Evolutionary conservation across 305 asterid species (phyloP), one percentile per base, ranked within the genome.

Genomic region (Fraxinus dipetala): DNA sequence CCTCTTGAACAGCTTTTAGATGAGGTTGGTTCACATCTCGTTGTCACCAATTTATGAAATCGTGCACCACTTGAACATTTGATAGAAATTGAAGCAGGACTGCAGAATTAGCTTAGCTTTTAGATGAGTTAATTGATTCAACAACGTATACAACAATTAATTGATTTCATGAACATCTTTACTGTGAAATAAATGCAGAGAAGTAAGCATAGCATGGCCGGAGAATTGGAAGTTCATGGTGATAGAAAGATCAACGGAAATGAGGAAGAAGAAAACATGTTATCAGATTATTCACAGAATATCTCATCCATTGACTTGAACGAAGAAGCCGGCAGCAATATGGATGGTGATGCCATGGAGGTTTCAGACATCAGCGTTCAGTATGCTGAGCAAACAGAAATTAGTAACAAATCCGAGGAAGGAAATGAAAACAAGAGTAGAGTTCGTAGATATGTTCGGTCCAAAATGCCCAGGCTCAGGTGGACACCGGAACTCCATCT

Each of bases 401-500:
- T 85, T 14, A 80, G 81, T 65, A 48, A 78, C 10, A 80, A 75
- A 36, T 80, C 63, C 0, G 85, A 75, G 8, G 82, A 76, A n/a
- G 82, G 75, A 48, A 73, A 36, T 65, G 83, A 85, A 83, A 88
- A 80, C 86, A 93, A 87, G 85, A 83, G 78, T 43, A 24, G 84
- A 0, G 93, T 93, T 51, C 88, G 99, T 0, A 94, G 84, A n/a
- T 95, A 95, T 26, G 87, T 92, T 35, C 85, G 99, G 75, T 94
- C 99, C 9, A 94, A 91, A 84, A 82, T 89, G 88, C 99, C 99
- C 0, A 87, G 99, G 91, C 95, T 95, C 9, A 87, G 96, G 34
- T 95, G 99, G 99, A 95, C 99, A 56, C 93, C 96, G 0, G 95
- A 94, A 0, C 97, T 94, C 4, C 99, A 94, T 85, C 91, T 87